Evolutionary conservation across 306 rosid species (phyloP).

Genomic region (Prunus armeniaca): DNA sequence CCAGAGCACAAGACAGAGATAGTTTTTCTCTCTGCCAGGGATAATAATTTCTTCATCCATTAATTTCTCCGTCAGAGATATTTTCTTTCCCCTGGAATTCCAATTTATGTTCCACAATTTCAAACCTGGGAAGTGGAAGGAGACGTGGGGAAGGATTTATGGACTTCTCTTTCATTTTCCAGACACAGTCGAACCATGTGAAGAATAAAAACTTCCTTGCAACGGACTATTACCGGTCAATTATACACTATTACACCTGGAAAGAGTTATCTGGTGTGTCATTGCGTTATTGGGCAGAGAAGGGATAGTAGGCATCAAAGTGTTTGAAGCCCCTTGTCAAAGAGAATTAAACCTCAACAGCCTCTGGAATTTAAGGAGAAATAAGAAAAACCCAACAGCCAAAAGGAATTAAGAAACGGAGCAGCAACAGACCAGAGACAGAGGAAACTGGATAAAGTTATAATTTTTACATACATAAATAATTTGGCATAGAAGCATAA

Average conservation of each 20-base stretch:
- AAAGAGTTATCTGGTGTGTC: no score
- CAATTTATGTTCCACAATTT: not conserved
- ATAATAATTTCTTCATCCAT: not conserved
- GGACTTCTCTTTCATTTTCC: not conserved
- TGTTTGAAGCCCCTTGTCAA: no score
- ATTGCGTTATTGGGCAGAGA: no score
- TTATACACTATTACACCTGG: no score
- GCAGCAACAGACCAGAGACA: not conserved
- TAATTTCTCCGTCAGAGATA: slow-evolving; percentile 5
- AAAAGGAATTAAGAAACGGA: not conserved
- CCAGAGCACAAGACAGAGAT: not conserved
- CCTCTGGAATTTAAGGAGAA: no score
- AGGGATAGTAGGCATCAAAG: no score
- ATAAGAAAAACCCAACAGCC: no score
- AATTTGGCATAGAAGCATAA: slow-evolving; percentile 8
- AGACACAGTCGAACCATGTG: not conserved
- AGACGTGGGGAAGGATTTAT: not conserved
- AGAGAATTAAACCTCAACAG: no score
- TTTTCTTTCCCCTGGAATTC: not conserved
- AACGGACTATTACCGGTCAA: no score
- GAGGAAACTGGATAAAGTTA: not conserved
- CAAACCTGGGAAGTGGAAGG: not conserved
- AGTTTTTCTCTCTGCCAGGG: not conserved
- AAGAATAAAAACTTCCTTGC: no score
- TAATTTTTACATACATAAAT: slow-evolving; percentile 15